Percentiles rank a stretch among this genome's conserved stretches.
These are phyloP conservation scores for Talaromyces atroroseus DNA, from an alignment of 2,329 filamentous ascomycete species.

Conservation along the genomic window DNA sequence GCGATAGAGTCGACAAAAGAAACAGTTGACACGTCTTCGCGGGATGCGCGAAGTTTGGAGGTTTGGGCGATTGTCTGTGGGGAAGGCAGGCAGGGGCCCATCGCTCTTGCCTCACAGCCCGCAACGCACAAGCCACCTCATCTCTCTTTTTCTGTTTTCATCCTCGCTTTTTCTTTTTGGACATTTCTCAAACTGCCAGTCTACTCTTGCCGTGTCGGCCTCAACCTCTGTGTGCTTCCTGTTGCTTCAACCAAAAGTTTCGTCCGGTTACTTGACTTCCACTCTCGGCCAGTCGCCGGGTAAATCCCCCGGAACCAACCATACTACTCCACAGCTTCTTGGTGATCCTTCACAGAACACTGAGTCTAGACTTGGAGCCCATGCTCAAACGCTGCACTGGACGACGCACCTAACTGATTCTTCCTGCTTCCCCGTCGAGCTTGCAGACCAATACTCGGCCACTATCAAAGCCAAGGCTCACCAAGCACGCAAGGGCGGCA, in stretches of 20 bases:
- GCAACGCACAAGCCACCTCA: background rate
- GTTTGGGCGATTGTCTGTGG: background rate
- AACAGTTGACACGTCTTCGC: constrained; percentile 3
- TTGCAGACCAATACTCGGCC: background rate
- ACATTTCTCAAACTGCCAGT: too few relatives aligned
- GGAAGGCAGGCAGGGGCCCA: constrained; percentile 1
- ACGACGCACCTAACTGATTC: constrained; percentile 4
- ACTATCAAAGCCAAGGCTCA: background rate
- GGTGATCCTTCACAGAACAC: constrained; percentile 2
- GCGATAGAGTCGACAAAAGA: background rate
- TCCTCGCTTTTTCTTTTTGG: background rate
- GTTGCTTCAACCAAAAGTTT: background rate
- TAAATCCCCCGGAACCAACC: background rate
- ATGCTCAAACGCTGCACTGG: background rate
- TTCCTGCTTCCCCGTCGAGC: constrained; percentile 6
- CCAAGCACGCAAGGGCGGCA: constrained; percentile 11
- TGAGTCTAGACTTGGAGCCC: constrained; percentile 1
- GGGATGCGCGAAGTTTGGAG: background rate
- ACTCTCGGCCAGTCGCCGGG: background rate
- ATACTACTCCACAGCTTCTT: background rate
- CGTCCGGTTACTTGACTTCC: background rate
- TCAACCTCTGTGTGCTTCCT: too few relatives aligned
- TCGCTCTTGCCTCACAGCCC: background rate
- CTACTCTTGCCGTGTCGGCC: background rate
- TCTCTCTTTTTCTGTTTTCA: background rate